Percentiles rank a stretch among this genome's conserved stretches.
phyloP scores from a whole-genome alignment of 257 asterid genomes.

The Thymus mandschuricus region DNA sequence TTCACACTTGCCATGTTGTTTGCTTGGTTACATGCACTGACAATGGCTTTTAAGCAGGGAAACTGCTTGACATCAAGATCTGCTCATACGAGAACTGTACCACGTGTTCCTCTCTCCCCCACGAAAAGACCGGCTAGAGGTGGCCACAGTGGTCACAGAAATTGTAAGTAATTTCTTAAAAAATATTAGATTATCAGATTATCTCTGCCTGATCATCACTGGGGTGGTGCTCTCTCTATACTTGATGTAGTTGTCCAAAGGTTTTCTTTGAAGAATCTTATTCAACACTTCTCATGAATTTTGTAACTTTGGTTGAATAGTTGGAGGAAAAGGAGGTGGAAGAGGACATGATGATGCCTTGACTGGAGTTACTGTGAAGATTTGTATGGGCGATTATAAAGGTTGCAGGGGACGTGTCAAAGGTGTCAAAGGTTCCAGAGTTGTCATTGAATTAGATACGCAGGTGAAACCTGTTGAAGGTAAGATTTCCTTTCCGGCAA shows the following conservation, averaged over 20 bases:
- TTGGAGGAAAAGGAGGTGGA: slow-evolving; percentile 81
- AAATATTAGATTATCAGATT: no score
- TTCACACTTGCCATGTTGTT: slow-evolving; percentile 14
- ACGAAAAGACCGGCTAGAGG: slow-evolving; percentile 78
- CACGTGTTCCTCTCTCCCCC: slow-evolving; percentile 77
- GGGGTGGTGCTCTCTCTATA: not conserved
- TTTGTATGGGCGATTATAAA: slow-evolving; percentile 80
- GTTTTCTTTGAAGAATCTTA: not conserved
- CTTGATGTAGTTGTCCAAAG: not conserved
- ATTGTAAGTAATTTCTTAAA: slow-evolving; percentile 43
- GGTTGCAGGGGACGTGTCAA: slow-evolving; percentile 89
- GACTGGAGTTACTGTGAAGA: slow-evolving; percentile 66
- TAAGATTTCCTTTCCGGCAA: slow-evolving; percentile 37
- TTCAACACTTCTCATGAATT: not conserved
- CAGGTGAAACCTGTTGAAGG: slow-evolving; percentile 92
- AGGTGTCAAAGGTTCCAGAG: slow-evolving; percentile 75
- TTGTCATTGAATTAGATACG: slow-evolving; percentile 88
- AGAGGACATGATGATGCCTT: slow-evolving; percentile 82
- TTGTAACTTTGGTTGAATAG: slow-evolving; percentile 38
- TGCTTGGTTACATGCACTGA: slow-evolving; percentile 22
- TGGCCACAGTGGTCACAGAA: slow-evolving; percentile 39
- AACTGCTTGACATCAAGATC: slow-evolving; percentile 56
- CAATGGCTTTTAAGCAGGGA: slow-evolving; percentile 51
- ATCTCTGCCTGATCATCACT: not conserved
- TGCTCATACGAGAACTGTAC: slow-evolving; percentile 58